Percentiles rank a stretch among this genome's conserved stretches.
These are phyloP conservation scores for Babesia divergens DNA, from an alignment of 169 alveolate species.

Conservation along the genomic window DNA sequence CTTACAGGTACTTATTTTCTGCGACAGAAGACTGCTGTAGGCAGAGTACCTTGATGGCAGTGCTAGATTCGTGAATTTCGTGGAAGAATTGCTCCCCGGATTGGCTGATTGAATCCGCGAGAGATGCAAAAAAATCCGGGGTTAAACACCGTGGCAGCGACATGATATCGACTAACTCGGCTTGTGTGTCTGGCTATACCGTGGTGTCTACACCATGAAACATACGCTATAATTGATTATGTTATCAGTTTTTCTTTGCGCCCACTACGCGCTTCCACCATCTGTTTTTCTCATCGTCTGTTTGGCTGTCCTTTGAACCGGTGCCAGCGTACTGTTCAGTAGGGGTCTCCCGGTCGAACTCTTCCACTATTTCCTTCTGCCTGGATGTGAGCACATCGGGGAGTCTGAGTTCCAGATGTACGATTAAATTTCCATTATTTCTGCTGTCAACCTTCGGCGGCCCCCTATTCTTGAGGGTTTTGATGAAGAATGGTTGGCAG, in stretches of 20 bases:
- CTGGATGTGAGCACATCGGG: conserved; percentile 66
- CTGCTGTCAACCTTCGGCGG: conserved; percentile 80
- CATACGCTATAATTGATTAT: not conserved
- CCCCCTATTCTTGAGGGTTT: conserved; percentile 78
- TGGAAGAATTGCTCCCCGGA: conserved; percentile 40
- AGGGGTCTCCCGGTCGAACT: conserved; percentile 64
- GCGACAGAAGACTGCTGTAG: conserved; percentile 59
- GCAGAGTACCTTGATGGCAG: conserved; percentile 51
- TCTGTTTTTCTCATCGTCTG: not conserved
- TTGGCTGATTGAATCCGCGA: conserved; percentile 38
- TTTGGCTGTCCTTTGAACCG: not conserved
- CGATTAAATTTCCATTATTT: conserved; percentile 77
- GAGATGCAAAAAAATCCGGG: conserved; percentile 40
- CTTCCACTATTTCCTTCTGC: conserved; percentile 73
- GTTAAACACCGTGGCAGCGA: conserved; percentile 57
- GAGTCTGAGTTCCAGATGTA: conserved; percentile 75
- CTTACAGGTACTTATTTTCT: conserved; percentile 60
- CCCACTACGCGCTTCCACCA: conserved; percentile 66
- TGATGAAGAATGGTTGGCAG: conserved; percentile 76
- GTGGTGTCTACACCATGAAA: not conserved
- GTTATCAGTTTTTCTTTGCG: conserved; percentile 1
- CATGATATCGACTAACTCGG: conserved; percentile 12
- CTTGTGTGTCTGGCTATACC: not conserved
- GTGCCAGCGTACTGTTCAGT: not conserved
- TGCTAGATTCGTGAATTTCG: conserved; percentile 46